Evolutionary conservation across 2,329 filamentous ascomycete genomes (phyloP).

Genomic region (Canariomyces notabilis): DNA sequence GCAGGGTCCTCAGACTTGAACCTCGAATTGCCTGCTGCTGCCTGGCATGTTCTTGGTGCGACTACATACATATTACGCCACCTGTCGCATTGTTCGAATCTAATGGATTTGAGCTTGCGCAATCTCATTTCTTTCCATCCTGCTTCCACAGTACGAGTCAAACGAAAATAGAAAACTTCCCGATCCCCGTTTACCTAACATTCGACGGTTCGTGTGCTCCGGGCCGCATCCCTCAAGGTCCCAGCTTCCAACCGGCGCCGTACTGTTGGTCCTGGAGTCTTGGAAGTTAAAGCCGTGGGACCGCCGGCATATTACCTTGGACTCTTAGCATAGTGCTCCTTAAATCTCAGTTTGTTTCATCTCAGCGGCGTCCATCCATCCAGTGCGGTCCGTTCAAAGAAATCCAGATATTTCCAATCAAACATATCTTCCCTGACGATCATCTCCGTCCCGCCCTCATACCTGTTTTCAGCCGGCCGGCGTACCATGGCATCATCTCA

Average conservation of each 20-base stretch:
- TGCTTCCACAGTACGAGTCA: constrained; percentile 14
- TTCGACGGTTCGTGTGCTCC: constrained; percentile 1
- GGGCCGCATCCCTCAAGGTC: constrained; percentile 1
- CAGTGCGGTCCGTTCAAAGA: neutral
- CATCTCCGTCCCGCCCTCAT: constrained; percentile 6
- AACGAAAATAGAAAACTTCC: constrained; percentile 19
- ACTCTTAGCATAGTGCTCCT: constrained; percentile 5
- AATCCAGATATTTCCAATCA: neutral
- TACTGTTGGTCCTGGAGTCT: neutral
- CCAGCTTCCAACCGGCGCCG: constrained; percentile 1
- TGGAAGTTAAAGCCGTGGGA: constrained; percentile 1
- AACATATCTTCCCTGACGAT: constrained; percentile 8
- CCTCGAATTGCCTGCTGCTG: neutral
- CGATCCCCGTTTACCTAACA: constrained; percentile 17
- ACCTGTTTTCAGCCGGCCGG: neutral
- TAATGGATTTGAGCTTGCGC: neutral
- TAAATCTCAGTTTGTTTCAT: constrained; percentile 17
- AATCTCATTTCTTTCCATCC: constrained; percentile 8
- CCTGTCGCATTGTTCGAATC: no score
- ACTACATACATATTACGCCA: neutral
- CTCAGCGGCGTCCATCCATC: constrained; percentile 5
- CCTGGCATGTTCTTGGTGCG: neutral
- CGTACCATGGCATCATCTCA: constrained; percentile 24
- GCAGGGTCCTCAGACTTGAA: no score
- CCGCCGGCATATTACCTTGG: constrained; percentile 3